A percentile compares a stretch with the other conserved stretches of the same genome.
These are phyloP conservation scores for Filobasidium uniguttulatum DNA, from an alignment of 1,284 basidiomycete species.

Conservation along the genomic window DNA sequence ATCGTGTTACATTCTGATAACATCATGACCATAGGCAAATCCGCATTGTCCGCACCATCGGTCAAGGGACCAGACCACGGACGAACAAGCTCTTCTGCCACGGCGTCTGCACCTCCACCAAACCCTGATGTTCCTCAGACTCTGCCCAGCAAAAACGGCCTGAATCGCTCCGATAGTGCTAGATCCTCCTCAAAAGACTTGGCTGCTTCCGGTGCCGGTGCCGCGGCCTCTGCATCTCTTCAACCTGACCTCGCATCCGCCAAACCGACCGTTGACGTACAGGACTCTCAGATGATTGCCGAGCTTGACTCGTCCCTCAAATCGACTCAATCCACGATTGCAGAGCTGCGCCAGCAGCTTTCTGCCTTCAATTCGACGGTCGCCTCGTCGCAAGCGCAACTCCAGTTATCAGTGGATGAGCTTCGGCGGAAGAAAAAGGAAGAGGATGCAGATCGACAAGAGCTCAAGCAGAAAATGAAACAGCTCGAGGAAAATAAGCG, in stretches of 20 bases:
- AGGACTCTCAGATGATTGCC: slow-evolving; percentile 49
- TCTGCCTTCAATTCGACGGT: slow-evolving; percentile 51
- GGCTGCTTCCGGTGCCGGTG: not conserved
- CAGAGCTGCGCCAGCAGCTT: slow-evolving; percentile 65
- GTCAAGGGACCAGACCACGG: too few relatives aligned
- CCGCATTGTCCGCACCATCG: not conserved
- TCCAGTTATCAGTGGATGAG: slow-evolving; percentile 60
- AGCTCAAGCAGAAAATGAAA: slow-evolving; percentile 69
- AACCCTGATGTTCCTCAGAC: too few relatives aligned
- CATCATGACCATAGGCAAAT: not conserved
- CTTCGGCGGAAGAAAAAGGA: slow-evolving; percentile 63
- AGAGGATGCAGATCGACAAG: slow-evolving; percentile 63
- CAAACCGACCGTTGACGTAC: slow-evolving; percentile 26
- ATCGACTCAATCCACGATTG: slow-evolving; percentile 49
- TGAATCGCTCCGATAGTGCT: too few relatives aligned
- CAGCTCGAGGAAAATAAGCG: slow-evolving; percentile 74
- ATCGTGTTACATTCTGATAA: not conserved
- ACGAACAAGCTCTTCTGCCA: too few relatives aligned
- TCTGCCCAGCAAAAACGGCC: too few relatives aligned
- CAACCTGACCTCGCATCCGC: slow-evolving; percentile 13
- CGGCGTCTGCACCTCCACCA: too few relatives aligned
- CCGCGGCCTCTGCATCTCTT: slow-evolving; percentile 16
- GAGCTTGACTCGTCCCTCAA: slow-evolving; percentile 67
- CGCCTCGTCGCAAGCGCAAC: slow-evolving; percentile 47
- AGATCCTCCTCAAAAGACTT: not conserved